Evolutionary conservation across 148 eudicot genomes (phyloP), one percentile per base, ranked within the genome.

Genomic region (Fagopyrum homotropicum): DNA sequence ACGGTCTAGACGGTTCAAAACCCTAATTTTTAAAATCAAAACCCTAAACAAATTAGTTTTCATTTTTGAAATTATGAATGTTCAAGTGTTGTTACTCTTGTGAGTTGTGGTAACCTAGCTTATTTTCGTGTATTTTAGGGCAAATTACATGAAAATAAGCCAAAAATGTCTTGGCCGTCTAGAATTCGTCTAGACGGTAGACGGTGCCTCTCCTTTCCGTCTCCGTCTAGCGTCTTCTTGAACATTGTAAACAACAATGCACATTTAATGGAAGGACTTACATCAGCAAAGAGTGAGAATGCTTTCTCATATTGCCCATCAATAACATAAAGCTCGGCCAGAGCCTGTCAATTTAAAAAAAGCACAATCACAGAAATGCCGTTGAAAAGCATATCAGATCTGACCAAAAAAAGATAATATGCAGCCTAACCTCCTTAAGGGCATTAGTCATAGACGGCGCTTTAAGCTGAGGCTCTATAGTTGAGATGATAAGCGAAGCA

Each of bases 251-350:
- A 22, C 54, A 50, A 12, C 51, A 47, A 57, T 22, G 57, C 56
- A 35, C 48, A 15, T 60, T 5, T 69, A 5, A 14, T 15, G 19
- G 19, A 15, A 76, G 50, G 45, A 85, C 97, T 90, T 84, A 94
- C 98, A 85, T 94, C 98, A 75, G 98, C 98, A 79, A 82, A 90
- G 59, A 92, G 85, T 55, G 96, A 83, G 85, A 90, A 94, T 19
- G 98, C 98, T 80, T 85, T 89, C 78, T 94, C 93, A 79, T 89
- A 81, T 77, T 94, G 97, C 74, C 88, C 93, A 75, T 90, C 89
- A 81, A 88, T 86, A 64, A 90, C 92, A 82, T 94, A 92, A 70
- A 94, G 79, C 86, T 91, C 97, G 16, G 98, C 97, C 63, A 94
- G 83, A 63, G 97, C 97, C 98, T 94, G 88, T 47, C 70, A 78